Percentiles rank a stretch among this genome's conserved stretches.
Evolutionary conservation across 1,139 yeast species (phyloP).

Genomic region (Eremothecium sinecaudum): DNA sequence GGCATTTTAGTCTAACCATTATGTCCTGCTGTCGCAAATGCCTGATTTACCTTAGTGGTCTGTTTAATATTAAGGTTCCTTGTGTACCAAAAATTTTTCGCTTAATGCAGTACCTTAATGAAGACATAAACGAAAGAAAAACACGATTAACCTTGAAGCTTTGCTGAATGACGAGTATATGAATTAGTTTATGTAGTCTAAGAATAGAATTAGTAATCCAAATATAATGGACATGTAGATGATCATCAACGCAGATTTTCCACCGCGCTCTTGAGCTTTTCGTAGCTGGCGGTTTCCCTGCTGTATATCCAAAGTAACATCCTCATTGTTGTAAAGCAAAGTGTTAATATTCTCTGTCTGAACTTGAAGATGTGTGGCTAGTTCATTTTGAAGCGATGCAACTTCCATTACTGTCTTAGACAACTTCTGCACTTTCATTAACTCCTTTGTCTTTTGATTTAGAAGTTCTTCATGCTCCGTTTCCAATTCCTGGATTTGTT

Average conservation of each 20-base stretch:
- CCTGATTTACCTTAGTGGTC: too few species aligned
- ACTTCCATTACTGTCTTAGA: conserved; percentile 75
- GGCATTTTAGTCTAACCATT: conserved; percentile 86
- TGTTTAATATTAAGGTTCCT: too few species aligned
- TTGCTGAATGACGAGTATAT: too few species aligned
- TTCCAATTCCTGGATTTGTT: conserved; percentile 60
- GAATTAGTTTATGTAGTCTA: conserved; percentile 39
- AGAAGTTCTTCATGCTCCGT: conserved; percentile 65
- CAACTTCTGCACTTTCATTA: conserved; percentile 59
- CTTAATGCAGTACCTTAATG: background rate
- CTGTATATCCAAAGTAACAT: conserved; percentile 56
- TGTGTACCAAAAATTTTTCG: background rate
- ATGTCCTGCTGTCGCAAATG: too few species aligned
- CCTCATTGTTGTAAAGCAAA: conserved; percentile 62
- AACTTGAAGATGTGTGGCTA: conserved; percentile 61
- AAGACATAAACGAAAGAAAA: background rate
- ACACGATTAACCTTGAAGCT: too few species aligned
- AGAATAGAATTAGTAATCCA: conserved; percentile 52
- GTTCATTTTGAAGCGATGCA: conserved; percentile 65
- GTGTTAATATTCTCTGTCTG: conserved; percentile 68
- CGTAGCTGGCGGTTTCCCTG: conserved; percentile 67
- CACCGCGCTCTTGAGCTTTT: conserved; percentile 62
- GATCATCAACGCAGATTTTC: conserved; percentile 59
- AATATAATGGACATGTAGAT: conserved; percentile 51
- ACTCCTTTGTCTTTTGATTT: conserved; percentile 51